Conservation (phyloP, 2,329 filamentous ascomycete genomes). For the Colletotrichum costaricense region DNA sequence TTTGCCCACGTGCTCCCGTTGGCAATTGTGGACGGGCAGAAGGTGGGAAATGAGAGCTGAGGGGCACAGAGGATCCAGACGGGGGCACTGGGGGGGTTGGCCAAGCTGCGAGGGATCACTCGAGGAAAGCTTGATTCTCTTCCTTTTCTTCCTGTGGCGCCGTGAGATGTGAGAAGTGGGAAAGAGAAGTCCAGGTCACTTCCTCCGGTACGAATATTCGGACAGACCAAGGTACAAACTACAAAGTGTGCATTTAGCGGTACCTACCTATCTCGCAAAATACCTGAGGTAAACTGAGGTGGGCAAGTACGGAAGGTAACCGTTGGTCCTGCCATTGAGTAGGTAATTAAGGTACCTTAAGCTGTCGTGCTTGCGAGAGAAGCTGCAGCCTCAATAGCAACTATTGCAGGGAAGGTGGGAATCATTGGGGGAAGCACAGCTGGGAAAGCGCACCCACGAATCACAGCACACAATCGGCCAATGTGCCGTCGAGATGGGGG, state of each 20-base stretch:
- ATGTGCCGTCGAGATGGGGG: constrained; percentile 21
- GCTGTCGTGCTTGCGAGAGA: neutral
- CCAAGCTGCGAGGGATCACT: constrained; percentile 16
- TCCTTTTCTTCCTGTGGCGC: neutral
- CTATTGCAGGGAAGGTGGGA: neutral
- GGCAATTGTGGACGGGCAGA: constrained; percentile 20
- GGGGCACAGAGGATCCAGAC: neutral
- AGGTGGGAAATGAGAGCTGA: constrained; percentile 23
- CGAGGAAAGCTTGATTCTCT: constrained; percentile 31
- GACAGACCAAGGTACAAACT: neutral
- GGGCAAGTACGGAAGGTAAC: too few species aligned
- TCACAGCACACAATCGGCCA: constrained; percentile 9
- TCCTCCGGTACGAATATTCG: neutral
- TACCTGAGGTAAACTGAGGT: too few species aligned
- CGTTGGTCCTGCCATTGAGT: neutral
- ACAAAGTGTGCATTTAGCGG: too few species aligned
- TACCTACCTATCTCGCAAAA: too few species aligned
- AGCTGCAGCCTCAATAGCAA: neutral
- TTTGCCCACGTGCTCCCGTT: constrained; percentile 27
- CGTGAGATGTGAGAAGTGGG: constrained; percentile 20
- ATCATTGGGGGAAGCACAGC: neutral
- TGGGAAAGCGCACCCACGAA: constrained; percentile 12
- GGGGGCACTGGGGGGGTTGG: neutral
- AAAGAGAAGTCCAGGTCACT: neutral
- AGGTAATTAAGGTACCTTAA: neutral